phyloP scores from a whole-genome alignment of 2,329 filamentous ascomycete genomes.

The Phaeosphaeriaceae sp. region DNA sequence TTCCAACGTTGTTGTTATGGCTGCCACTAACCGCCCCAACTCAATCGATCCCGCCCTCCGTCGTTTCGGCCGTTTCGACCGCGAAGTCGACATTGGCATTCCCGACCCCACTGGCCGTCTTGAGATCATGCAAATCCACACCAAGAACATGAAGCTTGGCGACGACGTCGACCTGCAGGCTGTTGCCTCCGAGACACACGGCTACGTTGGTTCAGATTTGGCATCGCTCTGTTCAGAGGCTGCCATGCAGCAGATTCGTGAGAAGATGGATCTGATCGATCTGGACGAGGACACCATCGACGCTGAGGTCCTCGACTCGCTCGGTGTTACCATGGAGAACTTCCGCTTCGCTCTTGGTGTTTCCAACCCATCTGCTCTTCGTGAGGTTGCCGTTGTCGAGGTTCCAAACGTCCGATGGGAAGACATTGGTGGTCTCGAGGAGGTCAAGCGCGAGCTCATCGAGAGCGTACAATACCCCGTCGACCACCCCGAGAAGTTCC shows the following conservation, averaged over 20 bases:
- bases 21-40: conserved; percentile 97
- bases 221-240: conserved; percentile 98
- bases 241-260: conserved; percentile 99
- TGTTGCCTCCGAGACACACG: conserved; percentile 96
- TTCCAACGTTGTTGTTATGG: conserved; percentile 98
- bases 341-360: conserved; percentile 98
- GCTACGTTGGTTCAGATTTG: conserved; percentile 98
- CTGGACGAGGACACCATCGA: conserved; percentile 99
- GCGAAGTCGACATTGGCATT: conserved; percentile 97
- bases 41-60: conserved; percentile 97
- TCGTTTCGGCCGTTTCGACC: conserved; percentile 98
- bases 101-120: conserved; percentile 97
- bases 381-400: conserved; percentile 98
- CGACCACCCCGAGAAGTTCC: conserved; percentile 99
- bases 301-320: conserved; percentile 95
- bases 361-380: conserved; percentile 97
- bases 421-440: conserved; percentile 97
- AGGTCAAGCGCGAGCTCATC: conserved; percentile 99
- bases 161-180: conserved; percentile 97
- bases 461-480: conserved; percentile 99
- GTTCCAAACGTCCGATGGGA: conserved; percentile 99
- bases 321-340: conserved; percentile 99
- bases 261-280: conserved; percentile 99
- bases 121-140: conserved; percentile 99
- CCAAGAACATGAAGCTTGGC: conserved; percentile 99